These are phyloP conservation scores for Neofusicoccum kwambonambiense DNA, from an alignment of 2,329 filamentous ascomycete species.

Conservation along the genomic window DNA sequence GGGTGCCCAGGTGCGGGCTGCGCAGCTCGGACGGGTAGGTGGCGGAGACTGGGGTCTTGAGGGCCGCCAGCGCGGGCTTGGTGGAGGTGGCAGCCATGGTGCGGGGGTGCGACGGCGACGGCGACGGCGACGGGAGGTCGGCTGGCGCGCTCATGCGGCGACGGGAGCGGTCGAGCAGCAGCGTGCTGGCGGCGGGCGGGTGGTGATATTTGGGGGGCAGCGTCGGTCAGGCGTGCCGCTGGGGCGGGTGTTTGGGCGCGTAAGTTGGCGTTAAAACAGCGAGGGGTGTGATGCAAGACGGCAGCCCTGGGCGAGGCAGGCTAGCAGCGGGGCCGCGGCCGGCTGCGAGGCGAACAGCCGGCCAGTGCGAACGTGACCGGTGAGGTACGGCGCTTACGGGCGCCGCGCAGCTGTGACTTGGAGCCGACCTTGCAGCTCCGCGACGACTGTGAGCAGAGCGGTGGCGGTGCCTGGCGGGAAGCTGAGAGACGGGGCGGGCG, in stretches of 20 bases:
- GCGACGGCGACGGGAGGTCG: background rate
- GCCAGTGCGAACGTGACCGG: slow-evolving; percentile 20
- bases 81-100: slow-evolving; percentile 40
- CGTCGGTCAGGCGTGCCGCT: slow-evolving; percentile 11
- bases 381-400: slow-evolving; percentile 24
- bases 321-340: slow-evolving; percentile 7
- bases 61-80: slow-evolving; percentile 41
- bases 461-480: background rate
- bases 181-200: slow-evolving; percentile 13
- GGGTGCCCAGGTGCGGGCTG: slow-evolving; percentile 65
- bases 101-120: slow-evolving; percentile 12
- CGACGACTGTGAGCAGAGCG: too few species aligned
- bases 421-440: slow-evolving; percentile 1
- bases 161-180: background rate
- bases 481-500: too few species aligned
- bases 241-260: slow-evolving; percentile 10
- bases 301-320: slow-evolving; percentile 6
- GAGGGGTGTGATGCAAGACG: slow-evolving; percentile 29
- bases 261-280: slow-evolving; percentile 19
- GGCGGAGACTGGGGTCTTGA: slow-evolving; percentile 61
- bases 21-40: slow-evolving; percentile 54
- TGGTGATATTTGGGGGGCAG: slow-evolving; percentile 23
- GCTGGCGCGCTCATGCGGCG: background rate
- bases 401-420: slow-evolving; percentile 3
- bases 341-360: slow-evolving; percentile 8